Base-by-base conservation (phyloP, 1,284 basidiomycete genomes). In the Trichosporon asahii region DNA sequence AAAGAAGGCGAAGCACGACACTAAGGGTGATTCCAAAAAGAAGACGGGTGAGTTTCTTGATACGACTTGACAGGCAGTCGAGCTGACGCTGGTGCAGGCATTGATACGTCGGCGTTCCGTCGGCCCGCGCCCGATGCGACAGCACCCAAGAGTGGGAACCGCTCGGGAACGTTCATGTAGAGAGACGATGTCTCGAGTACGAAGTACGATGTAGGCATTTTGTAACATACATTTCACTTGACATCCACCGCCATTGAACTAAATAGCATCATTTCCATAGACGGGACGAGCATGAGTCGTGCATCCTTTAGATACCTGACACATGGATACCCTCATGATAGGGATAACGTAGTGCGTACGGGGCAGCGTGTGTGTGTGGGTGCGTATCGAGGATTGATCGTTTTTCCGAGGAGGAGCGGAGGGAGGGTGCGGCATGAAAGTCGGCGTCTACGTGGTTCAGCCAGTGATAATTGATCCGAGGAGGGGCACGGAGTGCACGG, bases 121-220 rank as follows among this genome's bases (percentile, higher is more conserved):
- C 75, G 75, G 63, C 74, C 80, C 15, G 80, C 82, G 7, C 73
- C 76, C 72, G 79, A 82, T 66, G 77, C 79, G 72, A 78, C 77
- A 29, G 76, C 80, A 68, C 81, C 82, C 1, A 82, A 82, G 73
- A 74, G 72, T 46, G 84, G 84, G 1, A 83, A 78, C 67, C 76
- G 69, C 70, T 76, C 76, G 33, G 76, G 72, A n/a, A 81, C 79
- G 1, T 82, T 80, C 66, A 67, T 65, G 66, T 68, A 66, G 8
- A 65, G 40, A 69, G 55, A 33, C 57, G 57, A 18, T 61, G 18
- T 61, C 27, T 31, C 57, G 57, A 57, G 11, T 57, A 23, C 49
- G 25, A 57, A 9, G 18, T 31, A 31, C 6, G 23, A 31, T 27
- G 18, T 31, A 31, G 49, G 27, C 57, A 61, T 61, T 61, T 61